Conservation (phyloP, 495 filamentous ascomycete species). For the Lepraria neglecta region DNA sequence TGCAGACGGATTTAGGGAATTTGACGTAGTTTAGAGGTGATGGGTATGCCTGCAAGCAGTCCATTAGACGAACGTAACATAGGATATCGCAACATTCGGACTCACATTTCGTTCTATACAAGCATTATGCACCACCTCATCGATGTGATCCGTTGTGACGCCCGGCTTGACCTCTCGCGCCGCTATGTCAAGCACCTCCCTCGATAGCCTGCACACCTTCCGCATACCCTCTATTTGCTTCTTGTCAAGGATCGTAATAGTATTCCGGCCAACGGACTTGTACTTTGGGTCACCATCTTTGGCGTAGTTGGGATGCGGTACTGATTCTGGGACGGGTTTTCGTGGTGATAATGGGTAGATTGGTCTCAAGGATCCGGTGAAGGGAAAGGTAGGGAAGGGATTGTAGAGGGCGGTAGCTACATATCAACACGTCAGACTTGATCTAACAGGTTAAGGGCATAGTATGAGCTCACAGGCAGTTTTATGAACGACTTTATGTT, state of each 20-base stretch:
- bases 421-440: slow-evolving; percentile 69
- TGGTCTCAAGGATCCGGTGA: slow-evolving; percentile 72
- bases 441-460: slow-evolving; percentile 48
- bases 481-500: slow-evolving; percentile 87
- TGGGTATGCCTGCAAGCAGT: slow-evolving; percentile 72
- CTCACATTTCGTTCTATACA: slow-evolving; percentile 86
- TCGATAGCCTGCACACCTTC: slow-evolving; percentile 78
- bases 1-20: slow-evolving; percentile 98
- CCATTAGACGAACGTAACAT: neutral
- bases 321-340: slow-evolving; percentile 69
- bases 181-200: slow-evolving; percentile 91
- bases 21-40: slow-evolving; percentile 93
- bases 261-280: slow-evolving; percentile 62
- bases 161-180: slow-evolving; percentile 75
- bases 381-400: slow-evolving; percentile 81
- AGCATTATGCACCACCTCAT: slow-evolving; percentile 92
- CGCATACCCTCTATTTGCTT: slow-evolving; percentile 83
- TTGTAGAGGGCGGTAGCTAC: slow-evolving; percentile 80
- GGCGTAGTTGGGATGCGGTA: slow-evolving; percentile 79
- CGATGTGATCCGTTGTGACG: slow-evolving; percentile 92
- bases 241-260: slow-evolving; percentile 73
- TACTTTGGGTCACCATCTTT: slow-evolving; percentile 73
- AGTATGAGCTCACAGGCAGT: slow-evolving; percentile 67
- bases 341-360: slow-evolving; percentile 79
- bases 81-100: neutral